Conservation (phyloP, 306 rosid species). For the Inga oerstediana region DNA sequence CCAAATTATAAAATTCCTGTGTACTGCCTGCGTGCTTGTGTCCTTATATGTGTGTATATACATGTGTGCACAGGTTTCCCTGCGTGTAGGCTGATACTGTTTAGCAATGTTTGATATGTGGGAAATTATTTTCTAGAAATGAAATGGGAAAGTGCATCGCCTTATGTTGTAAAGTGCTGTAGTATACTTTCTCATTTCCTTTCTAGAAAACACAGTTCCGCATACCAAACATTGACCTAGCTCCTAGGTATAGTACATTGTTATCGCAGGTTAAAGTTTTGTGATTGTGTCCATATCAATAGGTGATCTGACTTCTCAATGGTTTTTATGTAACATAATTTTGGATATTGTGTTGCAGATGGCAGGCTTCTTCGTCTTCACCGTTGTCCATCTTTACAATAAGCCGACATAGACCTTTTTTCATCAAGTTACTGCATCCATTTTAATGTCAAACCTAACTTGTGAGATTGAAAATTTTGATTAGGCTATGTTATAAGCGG, state of each 20-base stretch:
- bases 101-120: too few relatives aligned
- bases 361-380: constrained; percentile 87
- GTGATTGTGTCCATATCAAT: constrained; percentile 6
- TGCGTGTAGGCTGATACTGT: too few relatives aligned
- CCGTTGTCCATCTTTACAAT: constrained; percentile 77
- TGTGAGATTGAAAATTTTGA: constrained; percentile 55
- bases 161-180: too few relatives aligned
- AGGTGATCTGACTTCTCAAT: background rate
- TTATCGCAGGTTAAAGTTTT: background rate
- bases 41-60: too few relatives aligned
- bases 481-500: constrained; percentile 35
- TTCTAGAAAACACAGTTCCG: too few relatives aligned
- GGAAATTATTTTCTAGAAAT: too few relatives aligned
- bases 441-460: constrained; percentile 29
- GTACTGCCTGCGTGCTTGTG: too few relatives aligned
- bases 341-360: constrained; percentile 69
- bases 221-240: too few relatives aligned
- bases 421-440: constrained; percentile 23
- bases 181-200: too few relatives aligned
- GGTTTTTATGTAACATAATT: constrained; percentile 16
- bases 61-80: too few relatives aligned
- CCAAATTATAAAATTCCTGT: too few relatives aligned
- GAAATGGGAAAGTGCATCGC: too few relatives aligned
- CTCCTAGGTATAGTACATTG: background rate
- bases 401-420: constrained; percentile 56